Base-by-base conservation (phyloP, 73 alveolate genomes). In the Tetrahymena elliotti region DNA sequence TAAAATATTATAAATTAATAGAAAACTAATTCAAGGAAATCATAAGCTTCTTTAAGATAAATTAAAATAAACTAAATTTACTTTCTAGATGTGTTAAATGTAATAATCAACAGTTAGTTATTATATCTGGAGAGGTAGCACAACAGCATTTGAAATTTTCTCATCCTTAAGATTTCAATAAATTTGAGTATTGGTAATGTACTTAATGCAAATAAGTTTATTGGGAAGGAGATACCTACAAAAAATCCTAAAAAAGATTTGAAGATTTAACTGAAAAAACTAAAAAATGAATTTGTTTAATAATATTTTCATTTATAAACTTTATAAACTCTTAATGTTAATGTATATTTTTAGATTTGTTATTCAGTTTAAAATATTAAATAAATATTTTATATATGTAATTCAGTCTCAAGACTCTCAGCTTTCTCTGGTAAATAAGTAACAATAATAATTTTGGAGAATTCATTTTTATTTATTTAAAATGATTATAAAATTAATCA, bases 1-100 rank as follows among this genome's bases (percentile, higher is more conserved):
- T 7, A 84, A 35, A 18, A 84, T 35, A 84, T 94, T 18, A 37
- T 36, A 84, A 20, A 88, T 15, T 8, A 52, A 47, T 34, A 88
- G 96, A 94, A 53, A 38, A 94, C 33, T 53, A 94, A 94, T 94
- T 84, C 93, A 92, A 94, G n/a, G 96, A 94, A 88, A 84, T 94
- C 33, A 35, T 27, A 22, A 84, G 33, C 2, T 88, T 35, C n/a
- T 94, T 94, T 24, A 34, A 94, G 83, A 84, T 94, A 36, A 33
- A 94, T 34, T 35, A 83, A 36, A 24, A 27, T 27, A 35, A 83
- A 24, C 15, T 27, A 18, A 83, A 94, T 24, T 41, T 94, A 31
- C 82, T 94, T 9, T 83, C 94, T 2, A 34, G 96, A 18, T 94
- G 96, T 83, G 94, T 83, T 31, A 94, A 94, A 39, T 94, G 96